Base-by-base conservation (phyloP, 805 yeast species). In the Lipomyces japonicus region DNA sequence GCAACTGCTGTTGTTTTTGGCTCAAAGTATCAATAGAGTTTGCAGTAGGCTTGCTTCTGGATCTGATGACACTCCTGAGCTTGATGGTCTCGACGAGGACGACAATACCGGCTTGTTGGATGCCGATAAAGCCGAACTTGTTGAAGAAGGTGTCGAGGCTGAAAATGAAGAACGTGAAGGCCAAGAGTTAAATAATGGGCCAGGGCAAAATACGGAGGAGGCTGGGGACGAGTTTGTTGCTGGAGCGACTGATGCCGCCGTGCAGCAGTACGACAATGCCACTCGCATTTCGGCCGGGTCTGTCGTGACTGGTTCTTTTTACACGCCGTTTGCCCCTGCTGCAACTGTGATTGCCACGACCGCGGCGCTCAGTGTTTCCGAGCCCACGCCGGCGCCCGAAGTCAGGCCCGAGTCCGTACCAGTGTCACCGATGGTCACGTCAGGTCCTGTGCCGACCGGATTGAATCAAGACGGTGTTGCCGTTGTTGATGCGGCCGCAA, bases 171-270 rank as follows among this genome's bases (percentile, higher is more conserved):
- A 24, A 28, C 12, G 16, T 26, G 48, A 6, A 3, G 44, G 12
- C 2, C 39, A 44, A 12, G 51, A 45, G 19, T 37, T 80, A 87
- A 50, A 75, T 80, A 61, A 82, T 78, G 0, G 90, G 82, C 58
- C 45, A 4, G 45, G 31, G 24, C 4, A 6, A 14, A 44, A 31
- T 14, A 44, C 48, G n/a, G 39, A n/a, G n/a, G n/a, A n/a, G 12
- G 49, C 4, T 21, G 9, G 30, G 16, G 44, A n/a, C 9, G 46
- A 14, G 14, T 21, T 16, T 6, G 34, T 21, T 9, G 36, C 21
- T 28, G 44, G 41, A 22, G 42, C 35, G 26, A 44, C 34, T 2
- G 34, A 18, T n/a, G 23, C 26, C 19, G 24, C 28, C 19, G 48
- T 39, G 31, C 23, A 25, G 22, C 19, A 24, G n/a, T 43, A 57